phyloP scores from a whole-genome alignment of 2,329 filamentous ascomycete species.

The Cordyceps cicadae region DNA sequence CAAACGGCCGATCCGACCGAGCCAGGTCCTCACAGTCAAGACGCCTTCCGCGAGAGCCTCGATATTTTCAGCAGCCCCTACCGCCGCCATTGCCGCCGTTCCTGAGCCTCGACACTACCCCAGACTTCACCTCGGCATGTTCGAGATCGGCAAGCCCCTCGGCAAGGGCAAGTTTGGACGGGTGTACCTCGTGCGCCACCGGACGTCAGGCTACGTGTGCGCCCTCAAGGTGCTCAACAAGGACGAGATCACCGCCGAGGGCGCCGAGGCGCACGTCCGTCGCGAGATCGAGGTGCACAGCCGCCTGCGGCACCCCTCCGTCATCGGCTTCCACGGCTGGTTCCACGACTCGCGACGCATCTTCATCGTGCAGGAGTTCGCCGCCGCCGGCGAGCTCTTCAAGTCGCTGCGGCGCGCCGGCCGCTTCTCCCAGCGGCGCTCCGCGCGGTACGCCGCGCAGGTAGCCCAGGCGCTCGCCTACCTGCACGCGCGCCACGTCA shows the following conservation, averaged over 20 bases:
- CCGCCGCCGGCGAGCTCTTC: slow-evolving; percentile 77
- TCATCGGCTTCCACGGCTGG: slow-evolving; percentile 73
- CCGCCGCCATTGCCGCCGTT: slow-evolving; percentile 23
- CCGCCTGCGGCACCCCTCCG: slow-evolving; percentile 77
- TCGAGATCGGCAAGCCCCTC: slow-evolving; percentile 77
- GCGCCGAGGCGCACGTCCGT: slow-evolving; percentile 75
- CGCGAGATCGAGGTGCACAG: slow-evolving; percentile 85
- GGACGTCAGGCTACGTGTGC: slow-evolving; percentile 71
- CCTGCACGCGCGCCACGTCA: slow-evolving; percentile 83
- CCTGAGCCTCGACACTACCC: slow-evolving; percentile 37
- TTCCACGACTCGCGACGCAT: slow-evolving; percentile 85
- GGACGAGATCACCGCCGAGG: slow-evolving; percentile 64
- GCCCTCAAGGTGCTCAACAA: slow-evolving; percentile 82
- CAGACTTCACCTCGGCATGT: slow-evolving; percentile 64
- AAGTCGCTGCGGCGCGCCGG: slow-evolving; percentile 73
- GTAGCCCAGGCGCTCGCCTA: slow-evolving; percentile 80
- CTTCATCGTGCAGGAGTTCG: slow-evolving; percentile 80
- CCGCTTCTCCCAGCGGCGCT: slow-evolving; percentile 76
- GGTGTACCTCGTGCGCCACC: slow-evolving; percentile 75
- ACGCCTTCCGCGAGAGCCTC: background rate
- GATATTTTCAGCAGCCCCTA: slow-evolving; percentile 7
- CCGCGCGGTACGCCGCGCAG: slow-evolving; percentile 78
- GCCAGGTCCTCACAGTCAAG: slow-evolving; percentile 8
- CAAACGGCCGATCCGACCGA: slow-evolving; percentile 10
- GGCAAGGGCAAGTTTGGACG: slow-evolving; percentile 85